Evolutionary conservation across 2,329 filamentous ascomycete species (phyloP).

Genomic region (Trichoderma pleuroti): DNA sequence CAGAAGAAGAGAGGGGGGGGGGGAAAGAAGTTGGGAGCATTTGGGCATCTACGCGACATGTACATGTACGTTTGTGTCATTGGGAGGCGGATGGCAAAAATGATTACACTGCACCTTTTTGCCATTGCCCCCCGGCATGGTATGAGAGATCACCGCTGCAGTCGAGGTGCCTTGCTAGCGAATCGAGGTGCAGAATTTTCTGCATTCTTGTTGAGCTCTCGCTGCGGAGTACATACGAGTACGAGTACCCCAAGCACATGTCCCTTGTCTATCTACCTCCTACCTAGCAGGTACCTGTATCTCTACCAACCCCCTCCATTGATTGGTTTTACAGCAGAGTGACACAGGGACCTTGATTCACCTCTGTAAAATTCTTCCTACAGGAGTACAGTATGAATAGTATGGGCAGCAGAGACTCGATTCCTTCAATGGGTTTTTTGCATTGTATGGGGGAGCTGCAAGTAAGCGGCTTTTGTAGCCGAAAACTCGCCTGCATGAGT

Average conservation of each 20-base stretch:
- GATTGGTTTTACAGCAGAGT: background rate
- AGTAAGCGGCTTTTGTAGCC: background rate
- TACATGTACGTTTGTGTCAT: background rate
- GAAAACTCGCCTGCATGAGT: background rate
- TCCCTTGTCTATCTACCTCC: background rate
- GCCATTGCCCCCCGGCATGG: background rate
- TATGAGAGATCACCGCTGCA: background rate
- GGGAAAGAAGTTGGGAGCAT: background rate
- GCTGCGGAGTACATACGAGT: too few species aligned
- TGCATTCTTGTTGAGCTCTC: background rate
- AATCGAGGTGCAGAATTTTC: constrained; percentile 6
- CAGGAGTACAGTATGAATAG: background rate
- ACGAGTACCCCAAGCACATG: background rate
- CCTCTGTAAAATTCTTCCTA: background rate
- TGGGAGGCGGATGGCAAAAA: background rate
- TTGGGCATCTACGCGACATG: background rate
- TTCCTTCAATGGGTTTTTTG: background rate
- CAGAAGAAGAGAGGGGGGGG: background rate
- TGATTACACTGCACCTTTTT: constrained; percentile 3
- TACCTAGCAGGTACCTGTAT: too few species aligned
- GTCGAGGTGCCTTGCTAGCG: background rate
- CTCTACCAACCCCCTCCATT: background rate
- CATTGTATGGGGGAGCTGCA: background rate
- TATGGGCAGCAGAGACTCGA: too few species aligned
- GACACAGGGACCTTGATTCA: background rate